Percentiles rank a stretch among this genome's conserved stretches.
Evolutionary conservation across 768 basidiomycete species (phyloP).

Genomic region (Pisolithus marmoratus): DNA sequence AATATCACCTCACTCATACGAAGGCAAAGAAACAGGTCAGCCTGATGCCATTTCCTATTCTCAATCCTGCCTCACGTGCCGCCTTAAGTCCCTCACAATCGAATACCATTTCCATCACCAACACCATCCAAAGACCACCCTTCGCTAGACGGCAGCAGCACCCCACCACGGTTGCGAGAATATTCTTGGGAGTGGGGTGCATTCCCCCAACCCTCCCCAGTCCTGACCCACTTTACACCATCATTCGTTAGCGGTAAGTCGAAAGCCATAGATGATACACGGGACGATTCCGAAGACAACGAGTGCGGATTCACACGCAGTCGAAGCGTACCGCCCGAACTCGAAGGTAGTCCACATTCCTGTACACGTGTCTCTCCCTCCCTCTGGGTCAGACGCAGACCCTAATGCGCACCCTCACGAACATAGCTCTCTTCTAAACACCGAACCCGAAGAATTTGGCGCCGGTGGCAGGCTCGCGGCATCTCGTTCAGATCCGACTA

Average conservation of each 20-base stretch:
- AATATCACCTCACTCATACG: neutral
- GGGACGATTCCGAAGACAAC: conserved; percentile 11
- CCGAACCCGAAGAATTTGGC: conserved; percentile 30
- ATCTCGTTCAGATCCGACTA: conserved; percentile 53
- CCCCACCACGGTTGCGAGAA: conserved; percentile 42
- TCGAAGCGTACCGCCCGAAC: conserved; percentile 50
- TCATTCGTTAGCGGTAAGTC: conserved; percentile 11
- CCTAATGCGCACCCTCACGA: neutral
- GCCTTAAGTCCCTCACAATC: conserved; percentile 3
- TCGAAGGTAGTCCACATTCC: conserved; percentile 39
- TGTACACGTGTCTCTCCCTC: conserved; percentile 16
- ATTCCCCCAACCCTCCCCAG: conserved; percentile 76
- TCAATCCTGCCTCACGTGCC: neutral
- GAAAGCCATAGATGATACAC: conserved; percentile 5
- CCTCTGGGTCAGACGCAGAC: conserved; percentile 6
- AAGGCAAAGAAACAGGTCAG: neutral
- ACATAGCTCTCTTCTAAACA: conserved; percentile 4
- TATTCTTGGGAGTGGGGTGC: conserved; percentile 96
- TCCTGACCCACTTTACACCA: conserved; percentile 42
- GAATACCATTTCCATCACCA: conserved; percentile 15
- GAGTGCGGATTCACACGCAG: conserved; percentile 38
- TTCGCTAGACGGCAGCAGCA: conserved; percentile 3
- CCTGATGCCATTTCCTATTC: neutral
- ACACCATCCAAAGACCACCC: conserved; percentile 1
- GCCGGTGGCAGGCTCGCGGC: conserved; percentile 53